phyloP scores from a whole-genome alignment of 228 moss, liverwort and hornwort genomes.

The Sphagnum magellanicum region DNA sequence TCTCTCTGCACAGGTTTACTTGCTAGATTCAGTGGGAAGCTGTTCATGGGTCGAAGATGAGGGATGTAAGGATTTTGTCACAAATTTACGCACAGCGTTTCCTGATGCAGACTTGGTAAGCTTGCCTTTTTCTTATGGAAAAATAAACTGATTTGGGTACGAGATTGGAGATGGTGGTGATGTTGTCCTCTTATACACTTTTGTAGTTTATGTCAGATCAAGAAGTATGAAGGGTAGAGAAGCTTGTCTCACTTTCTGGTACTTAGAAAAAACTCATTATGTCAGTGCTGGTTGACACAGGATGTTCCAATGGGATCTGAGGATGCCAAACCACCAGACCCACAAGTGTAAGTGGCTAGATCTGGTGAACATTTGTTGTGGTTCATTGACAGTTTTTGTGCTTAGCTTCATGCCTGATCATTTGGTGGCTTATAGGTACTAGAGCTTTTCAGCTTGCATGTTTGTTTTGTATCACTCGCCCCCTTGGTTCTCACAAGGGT shows the following conservation, averaged over 20 bases:
- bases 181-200: no score
- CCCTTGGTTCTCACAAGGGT: constrained; percentile 10
- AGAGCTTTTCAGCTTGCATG: no score
- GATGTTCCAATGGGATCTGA: constrained; percentile 50
- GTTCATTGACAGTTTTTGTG: neutral
- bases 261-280: no score
- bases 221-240: no score
- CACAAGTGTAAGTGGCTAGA: constrained; percentile 41
- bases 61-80: constrained; percentile 92
- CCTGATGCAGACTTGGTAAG: constrained; percentile 79
- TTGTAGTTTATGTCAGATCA: no score
- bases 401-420: neutral
- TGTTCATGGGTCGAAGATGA: constrained; percentile 95
- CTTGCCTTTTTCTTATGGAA: neutral
- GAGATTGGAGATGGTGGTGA: no score
- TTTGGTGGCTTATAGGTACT: neutral
- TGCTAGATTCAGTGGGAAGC: constrained; percentile 74
- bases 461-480: neutral
- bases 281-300: constrained; percentile 17
- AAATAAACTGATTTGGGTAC: no score
- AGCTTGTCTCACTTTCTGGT: no score
- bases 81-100: constrained; percentile 88
- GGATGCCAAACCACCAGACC: constrained; percentile 46
- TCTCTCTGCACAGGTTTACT: constrained; percentile 47
- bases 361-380: neutral